Evolutionary conservation across 345 rosid species (phyloP).

Genomic region (Eucalyptus paniculata): DNA sequence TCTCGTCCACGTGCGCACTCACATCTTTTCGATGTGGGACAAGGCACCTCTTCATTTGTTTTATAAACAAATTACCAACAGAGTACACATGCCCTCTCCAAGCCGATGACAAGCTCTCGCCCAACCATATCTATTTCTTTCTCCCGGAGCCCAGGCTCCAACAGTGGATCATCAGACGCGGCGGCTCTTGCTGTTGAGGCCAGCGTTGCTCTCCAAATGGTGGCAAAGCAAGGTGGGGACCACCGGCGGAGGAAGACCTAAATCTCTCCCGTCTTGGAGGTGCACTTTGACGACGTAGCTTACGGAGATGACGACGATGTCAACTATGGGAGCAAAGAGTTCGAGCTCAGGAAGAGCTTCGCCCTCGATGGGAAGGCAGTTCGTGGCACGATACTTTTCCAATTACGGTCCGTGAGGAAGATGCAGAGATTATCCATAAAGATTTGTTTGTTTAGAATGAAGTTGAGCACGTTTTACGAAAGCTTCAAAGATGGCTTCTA

Average conservation of each 20-base stretch:
- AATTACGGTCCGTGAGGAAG: conserved; percentile 46
- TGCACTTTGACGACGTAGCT: not conserved
- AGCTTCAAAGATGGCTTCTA: conserved; percentile 6
- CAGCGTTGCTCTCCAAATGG: conserved; percentile 30
- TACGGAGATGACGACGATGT: not conserved
- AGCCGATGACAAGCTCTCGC: no score
- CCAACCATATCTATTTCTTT: not conserved
- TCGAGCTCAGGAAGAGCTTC: not conserved
- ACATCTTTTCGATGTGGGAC: no score
- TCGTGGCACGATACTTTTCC: not conserved
- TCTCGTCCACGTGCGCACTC: no score
- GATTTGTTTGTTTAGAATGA: conserved; percentile 50
- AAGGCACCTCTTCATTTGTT: no score
- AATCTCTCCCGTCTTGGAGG: no score
- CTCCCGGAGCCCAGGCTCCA: conserved; percentile 56
- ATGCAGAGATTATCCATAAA: conserved; percentile 41
- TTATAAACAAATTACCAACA: no score
- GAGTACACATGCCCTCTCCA: no score
- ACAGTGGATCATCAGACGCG: conserved; percentile 1
- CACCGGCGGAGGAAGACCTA: no score
- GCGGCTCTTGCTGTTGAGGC: conserved; percentile 75
- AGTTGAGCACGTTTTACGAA: conserved; percentile 58
- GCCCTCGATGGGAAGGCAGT: not conserved
- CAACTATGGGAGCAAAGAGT: not conserved
- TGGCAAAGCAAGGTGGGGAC: no score